These are phyloP conservation scores for Smallanthus sonchifolius DNA, from an alignment of 129 eudicot genomes.

Conservation along the genomic window DNA sequence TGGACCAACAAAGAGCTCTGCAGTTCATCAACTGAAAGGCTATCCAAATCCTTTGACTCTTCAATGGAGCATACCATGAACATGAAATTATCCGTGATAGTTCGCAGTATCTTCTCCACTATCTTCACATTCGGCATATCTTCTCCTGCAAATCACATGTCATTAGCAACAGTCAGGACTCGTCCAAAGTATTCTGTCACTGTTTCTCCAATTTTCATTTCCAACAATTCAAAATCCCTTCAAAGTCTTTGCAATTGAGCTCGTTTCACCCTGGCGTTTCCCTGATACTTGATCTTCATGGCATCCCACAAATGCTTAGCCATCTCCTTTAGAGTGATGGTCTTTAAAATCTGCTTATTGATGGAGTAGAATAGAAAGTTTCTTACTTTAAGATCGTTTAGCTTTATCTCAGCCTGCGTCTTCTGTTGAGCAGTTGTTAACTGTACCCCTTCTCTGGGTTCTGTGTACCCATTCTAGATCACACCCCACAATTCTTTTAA, in stretches of 20 bases:
- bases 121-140: not conserved
- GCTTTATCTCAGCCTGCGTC: not conserved
- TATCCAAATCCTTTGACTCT: not conserved
- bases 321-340: not conserved
- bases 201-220: constrained; percentile 5
- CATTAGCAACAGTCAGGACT: too few relatives aligned
- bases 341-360: not conserved
- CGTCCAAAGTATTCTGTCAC: too few relatives aligned
- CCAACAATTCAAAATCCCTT: not conserved
- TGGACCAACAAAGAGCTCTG: not conserved
- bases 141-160: too few relatives aligned
- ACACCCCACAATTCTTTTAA: not conserved
- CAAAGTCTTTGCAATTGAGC: not conserved
- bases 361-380: not conserved
- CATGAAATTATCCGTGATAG: not conserved
- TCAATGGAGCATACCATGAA: not conserved
- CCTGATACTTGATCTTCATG: not conserved
- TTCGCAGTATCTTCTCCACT: not conserved
- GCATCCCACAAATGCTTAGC: not conserved
- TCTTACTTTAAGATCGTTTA: not conserved
- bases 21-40: not conserved
- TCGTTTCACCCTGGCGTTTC: not conserved
- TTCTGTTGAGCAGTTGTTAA: not conserved
- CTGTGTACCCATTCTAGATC: not conserved
- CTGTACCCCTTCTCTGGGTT: too few relatives aligned